Percentiles rank a stretch among this genome's conserved stretches.
phyloP scores from a whole-genome alignment of 2,329 filamentous ascomycete species.

The Fusarium sp. region DNA sequence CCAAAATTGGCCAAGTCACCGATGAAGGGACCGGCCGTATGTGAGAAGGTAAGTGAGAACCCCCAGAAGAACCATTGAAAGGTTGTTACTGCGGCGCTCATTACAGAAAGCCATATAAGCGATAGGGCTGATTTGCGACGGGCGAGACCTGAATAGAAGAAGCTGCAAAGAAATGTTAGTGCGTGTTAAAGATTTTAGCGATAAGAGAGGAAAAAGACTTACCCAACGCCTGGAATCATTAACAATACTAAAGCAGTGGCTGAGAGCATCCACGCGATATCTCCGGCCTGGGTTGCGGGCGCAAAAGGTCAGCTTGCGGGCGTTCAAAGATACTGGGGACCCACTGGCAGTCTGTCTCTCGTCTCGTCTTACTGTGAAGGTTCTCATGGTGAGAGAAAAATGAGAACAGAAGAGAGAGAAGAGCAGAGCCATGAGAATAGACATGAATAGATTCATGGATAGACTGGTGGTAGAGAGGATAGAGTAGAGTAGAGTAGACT shows the following conservation, averaged over 20 bases:
- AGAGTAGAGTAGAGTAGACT: conserved; percentile 40
- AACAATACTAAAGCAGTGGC: conserved; percentile 85
- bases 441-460: neutral
- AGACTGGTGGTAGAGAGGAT: neutral
- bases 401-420: neutral
- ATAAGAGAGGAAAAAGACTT: conserved; percentile 28
- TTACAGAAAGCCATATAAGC: conserved; percentile 89
- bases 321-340: conserved; percentile 29
- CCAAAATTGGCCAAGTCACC: conserved; percentile 84
- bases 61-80: conserved; percentile 98
- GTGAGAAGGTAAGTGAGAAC: conserved; percentile 84
- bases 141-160: conserved; percentile 93
- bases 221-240: conserved; percentile 92
- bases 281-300: conserved; percentile 66
- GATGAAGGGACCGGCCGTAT: conserved; percentile 79
- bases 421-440: neutral
- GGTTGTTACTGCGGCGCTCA: conserved; percentile 83
- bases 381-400: neutral
- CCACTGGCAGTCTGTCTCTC: conserved; percentile 16
- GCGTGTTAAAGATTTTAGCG: neutral
- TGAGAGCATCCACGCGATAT: conserved; percentile 87
- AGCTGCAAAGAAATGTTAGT: conserved; percentile 55
- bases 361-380: conserved; percentile 1
- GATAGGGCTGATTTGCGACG: conserved; percentile 90
- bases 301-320: conserved; percentile 46